Evolutionary conservation across 345 rosid genomes (phyloP), one percentile per base, ranked within the genome.

Genomic region (Mangifera indica): DNA sequence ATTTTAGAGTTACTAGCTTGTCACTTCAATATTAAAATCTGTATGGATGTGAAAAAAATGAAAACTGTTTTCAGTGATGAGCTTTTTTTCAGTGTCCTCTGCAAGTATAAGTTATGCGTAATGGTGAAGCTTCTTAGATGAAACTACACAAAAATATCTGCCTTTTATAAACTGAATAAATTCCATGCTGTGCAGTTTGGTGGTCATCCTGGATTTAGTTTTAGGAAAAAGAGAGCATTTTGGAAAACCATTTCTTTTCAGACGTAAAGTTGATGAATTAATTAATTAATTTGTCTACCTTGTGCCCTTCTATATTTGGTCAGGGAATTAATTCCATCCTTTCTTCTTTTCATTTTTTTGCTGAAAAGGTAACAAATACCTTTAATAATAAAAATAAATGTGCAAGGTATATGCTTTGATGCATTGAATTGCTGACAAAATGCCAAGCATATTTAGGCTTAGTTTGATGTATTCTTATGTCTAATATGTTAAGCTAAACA

Each of bases 401-500:
- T n/a, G n/a, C n/a, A n/a, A n/a, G n/a, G n/a, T 29, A 14, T 64
- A 24, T 64, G 49, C 69, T 54, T 48, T 17, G 55, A 59, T 46
- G 25, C 42, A 58, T 44, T 66, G 44, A n/a, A 45, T 58, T 59
- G 34, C 45, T 42, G 5, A 18, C 10, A 10, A 17, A 20, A 20
- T 10, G 12, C 25, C 66, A 62, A n/a, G 66, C 8, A 37, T 0
- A 20, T 3, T 49, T 49, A 62, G 49, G 17, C 1, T 8, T 3
- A 17, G 22, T 20, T 32, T 13, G 9, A 67, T 51, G 15, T 69
- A 21, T 61, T 68, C 3, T 63, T 56, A 21, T 18, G 9, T 52
- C 7, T 26, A n/a, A 11, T 7, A 53, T 59, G 20, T 48, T 12
- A 32, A 58, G 48, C 57, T 14, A 52, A n/a, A 60, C 21, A 34